Evolutionary conservation across 2,329 filamentous ascomycete species (phyloP).

Genomic region (Sclerotinia spermophila): DNA sequence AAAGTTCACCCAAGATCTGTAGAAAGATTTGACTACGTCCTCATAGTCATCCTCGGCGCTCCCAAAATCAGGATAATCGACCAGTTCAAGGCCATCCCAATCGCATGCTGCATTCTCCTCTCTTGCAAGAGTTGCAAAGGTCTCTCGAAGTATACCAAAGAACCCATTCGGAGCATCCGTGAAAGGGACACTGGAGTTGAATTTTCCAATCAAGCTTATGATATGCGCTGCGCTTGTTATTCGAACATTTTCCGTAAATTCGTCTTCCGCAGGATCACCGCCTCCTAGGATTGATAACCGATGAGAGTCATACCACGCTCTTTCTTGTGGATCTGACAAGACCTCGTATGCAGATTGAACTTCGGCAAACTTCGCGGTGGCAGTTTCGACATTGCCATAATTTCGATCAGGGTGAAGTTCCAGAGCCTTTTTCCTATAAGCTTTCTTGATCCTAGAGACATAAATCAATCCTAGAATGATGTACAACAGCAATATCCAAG

Average conservation of each 20-base stretch:
- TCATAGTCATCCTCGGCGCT: constrained; percentile 71
- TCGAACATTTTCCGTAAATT: constrained; percentile 65
- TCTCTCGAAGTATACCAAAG: constrained; percentile 72
- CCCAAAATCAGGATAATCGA: constrained; percentile 81
- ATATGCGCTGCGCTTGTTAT: constrained; percentile 81
- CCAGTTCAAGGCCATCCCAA: constrained; percentile 57
- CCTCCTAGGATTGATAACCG: constrained; percentile 72
- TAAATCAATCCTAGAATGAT: constrained; percentile 18
- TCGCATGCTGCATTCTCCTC: constrained; percentile 77
- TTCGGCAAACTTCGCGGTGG: constrained; percentile 84
- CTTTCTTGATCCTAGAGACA: constrained; percentile 73
- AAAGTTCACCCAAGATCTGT: constrained; percentile 75
- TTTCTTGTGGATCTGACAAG: constrained; percentile 91
- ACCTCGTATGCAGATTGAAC: constrained; percentile 92
- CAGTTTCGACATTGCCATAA: constrained; percentile 75
- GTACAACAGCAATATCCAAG: neutral
- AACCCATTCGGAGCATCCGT: constrained; percentile 79
- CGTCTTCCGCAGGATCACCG: constrained; percentile 41
- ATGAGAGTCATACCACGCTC: constrained; percentile 97
- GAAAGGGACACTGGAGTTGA: constrained; percentile 74
- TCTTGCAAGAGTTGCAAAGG: constrained; percentile 73
- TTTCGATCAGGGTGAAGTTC: constrained; percentile 96
- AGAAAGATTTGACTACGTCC: constrained; percentile 75
- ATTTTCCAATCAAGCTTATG: constrained; percentile 71
- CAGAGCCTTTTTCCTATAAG: constrained; percentile 84